phyloP scores from a whole-genome alignment of 1,284 basidiomycete genomes.

The Apiotrichum veenhuisii region DNA sequence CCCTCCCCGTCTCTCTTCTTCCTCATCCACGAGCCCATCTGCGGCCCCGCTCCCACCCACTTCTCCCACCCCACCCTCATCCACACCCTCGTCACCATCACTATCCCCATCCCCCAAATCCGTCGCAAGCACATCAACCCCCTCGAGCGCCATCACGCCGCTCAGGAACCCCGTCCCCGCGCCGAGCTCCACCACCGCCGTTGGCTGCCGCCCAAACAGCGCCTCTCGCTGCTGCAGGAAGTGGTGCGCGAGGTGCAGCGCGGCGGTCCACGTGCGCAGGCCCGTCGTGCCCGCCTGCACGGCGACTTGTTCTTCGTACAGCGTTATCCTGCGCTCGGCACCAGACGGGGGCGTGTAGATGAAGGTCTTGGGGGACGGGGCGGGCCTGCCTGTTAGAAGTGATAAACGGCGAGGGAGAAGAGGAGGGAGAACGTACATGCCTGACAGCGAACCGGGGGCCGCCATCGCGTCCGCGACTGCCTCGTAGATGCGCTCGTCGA shows the following conservation, averaged over 20 bases:
- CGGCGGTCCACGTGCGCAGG: slow-evolving; percentile 44
- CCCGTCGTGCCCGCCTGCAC: slow-evolving; percentile 50
- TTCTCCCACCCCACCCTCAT: no score
- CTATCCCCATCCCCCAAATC: slow-evolving; percentile 48
- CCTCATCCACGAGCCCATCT: no score
- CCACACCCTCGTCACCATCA: slow-evolving; percentile 45
- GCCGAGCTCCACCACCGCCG: slow-evolving; percentile 41
- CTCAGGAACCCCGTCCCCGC: slow-evolving; percentile 49
- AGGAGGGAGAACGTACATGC: slow-evolving; percentile 1
- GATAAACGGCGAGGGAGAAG: not conserved
- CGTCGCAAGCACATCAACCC: slow-evolving; percentile 67
- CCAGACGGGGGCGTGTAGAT: slow-evolving; percentile 30
- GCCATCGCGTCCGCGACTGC: slow-evolving; percentile 35
- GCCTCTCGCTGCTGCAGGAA: slow-evolving; percentile 24
- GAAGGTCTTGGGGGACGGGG: slow-evolving; percentile 47
- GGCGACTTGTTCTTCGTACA: slow-evolving; percentile 49
- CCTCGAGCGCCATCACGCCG: slow-evolving; percentile 37
- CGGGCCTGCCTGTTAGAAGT: slow-evolving; percentile 38
- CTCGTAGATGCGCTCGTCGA: slow-evolving; percentile 45
- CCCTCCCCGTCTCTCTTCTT: slow-evolving; percentile 44
- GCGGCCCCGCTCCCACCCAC: no score
- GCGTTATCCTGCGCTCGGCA: slow-evolving; percentile 30
- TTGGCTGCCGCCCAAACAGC: slow-evolving; percentile 6
- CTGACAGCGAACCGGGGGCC: not conserved
- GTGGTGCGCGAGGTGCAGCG: slow-evolving; percentile 39